A percentile compares a stretch with the other conserved stretches of the same genome.
Evolutionary conservation across 2,329 filamentous ascomycete genomes (phyloP).

Genomic region (Arthrobotrys musiformis): DNA sequence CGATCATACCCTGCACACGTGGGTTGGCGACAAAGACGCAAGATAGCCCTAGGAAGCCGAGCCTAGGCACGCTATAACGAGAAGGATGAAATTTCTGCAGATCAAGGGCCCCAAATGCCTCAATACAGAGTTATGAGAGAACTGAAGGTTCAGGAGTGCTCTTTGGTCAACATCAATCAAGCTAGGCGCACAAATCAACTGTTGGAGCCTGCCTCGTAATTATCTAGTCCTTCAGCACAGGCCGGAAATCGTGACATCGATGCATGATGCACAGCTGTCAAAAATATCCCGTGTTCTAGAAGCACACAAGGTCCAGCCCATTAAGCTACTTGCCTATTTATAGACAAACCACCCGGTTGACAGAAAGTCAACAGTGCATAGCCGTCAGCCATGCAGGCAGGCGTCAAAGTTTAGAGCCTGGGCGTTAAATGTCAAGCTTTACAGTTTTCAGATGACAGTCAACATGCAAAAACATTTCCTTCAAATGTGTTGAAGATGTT

Average conservation of each 20-base stretch:
- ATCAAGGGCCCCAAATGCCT: neutral
- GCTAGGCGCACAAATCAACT: no score
- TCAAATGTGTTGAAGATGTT: constrained; percentile 14
- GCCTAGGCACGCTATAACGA: neutral
- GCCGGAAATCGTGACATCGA: neutral
- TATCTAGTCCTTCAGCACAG: no score
- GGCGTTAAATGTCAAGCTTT: neutral
- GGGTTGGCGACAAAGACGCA: neutral
- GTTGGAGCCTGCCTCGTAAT: no score
- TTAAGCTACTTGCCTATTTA: neutral
- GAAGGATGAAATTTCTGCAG: neutral
- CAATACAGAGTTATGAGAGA: no score
- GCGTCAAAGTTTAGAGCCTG: neutral
- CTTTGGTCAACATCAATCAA: no score
- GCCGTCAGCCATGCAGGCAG: neutral
- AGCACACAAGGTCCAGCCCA: neutral
- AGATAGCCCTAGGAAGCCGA: neutral
- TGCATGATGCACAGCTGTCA: neutral
- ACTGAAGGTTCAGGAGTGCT: no score
- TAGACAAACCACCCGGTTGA: neutral
- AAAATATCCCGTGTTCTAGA: neutral
- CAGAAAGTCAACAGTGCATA: neutral
- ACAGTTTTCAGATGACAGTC: no score
- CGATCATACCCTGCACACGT: no score
- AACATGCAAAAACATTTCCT: neutral